Evolutionary conservation across 139 green algal genomes (phyloP).

Genomic region (Chlorokybus atmophyticus): DNA sequence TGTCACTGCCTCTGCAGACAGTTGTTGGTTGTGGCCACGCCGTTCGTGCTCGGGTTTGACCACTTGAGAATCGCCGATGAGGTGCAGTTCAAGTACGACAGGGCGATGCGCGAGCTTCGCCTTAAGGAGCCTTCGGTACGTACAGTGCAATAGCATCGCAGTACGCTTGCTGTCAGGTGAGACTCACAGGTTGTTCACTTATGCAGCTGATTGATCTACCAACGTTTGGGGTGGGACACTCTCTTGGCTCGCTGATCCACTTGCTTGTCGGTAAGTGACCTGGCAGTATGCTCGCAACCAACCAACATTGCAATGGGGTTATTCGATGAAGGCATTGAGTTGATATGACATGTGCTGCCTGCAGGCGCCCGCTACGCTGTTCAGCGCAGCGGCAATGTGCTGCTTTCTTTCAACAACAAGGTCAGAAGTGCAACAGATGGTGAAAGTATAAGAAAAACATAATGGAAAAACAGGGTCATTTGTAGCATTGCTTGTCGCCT

Average conservation of each 20-base stretch:
- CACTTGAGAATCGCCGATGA: slow-evolving; percentile 78
- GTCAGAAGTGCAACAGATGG: not conserved
- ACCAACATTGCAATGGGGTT: no score
- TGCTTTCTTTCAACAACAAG: slow-evolving; percentile 77
- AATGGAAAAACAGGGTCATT: no score
- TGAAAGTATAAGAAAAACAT: not conserved
- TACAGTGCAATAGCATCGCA: no score
- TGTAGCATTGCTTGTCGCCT: no score
- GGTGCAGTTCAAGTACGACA: slow-evolving; percentile 68
- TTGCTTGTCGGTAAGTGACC: slow-evolving; percentile 65
- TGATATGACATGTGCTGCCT: no score
- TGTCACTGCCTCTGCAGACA: slow-evolving; percentile 7
- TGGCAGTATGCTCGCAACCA: no score
- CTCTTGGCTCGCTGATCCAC: slow-evolving; percentile 66
- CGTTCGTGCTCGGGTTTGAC: slow-evolving; percentile 69
- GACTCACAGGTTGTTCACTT: no score
- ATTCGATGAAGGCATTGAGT: no score
- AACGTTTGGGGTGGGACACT: slow-evolving; percentile 76
- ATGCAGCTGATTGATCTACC: slow-evolving; percentile 42
- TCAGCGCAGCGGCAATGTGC: slow-evolving; percentile 57
- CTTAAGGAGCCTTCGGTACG: no score
- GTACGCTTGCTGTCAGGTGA: no score
- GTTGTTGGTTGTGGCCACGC: slow-evolving; percentile 53
- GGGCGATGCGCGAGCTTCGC: slow-evolving; percentile 38
- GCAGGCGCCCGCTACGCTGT: slow-evolving; percentile 11